Conservation (phyloP, 345 rosid species). For the Anastatica hierochuntica region DNA sequence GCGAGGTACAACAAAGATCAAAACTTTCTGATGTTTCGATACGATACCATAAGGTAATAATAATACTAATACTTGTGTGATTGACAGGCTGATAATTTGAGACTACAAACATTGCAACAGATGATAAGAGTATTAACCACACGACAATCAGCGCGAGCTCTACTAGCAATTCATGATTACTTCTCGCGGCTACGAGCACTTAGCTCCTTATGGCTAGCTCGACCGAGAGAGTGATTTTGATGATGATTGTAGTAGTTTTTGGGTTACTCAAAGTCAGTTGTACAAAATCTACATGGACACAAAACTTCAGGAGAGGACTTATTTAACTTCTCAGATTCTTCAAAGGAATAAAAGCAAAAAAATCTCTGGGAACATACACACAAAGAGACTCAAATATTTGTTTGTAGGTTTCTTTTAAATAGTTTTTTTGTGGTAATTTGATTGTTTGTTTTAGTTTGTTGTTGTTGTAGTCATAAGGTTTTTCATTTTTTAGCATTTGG, state of each 20-base stretch:
- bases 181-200: conserved; percentile 85
- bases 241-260: conserved; percentile 25
- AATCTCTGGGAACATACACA: no score
- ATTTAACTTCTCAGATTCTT: no score
- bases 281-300: conserved; percentile 21
- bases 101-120: conserved; percentile 91
- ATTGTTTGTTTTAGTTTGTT: conserved; percentile 3
- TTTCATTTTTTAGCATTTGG: neutral
- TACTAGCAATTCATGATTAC: conserved; percentile 87
- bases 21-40: neutral
- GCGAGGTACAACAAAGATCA: conserved; percentile 52
- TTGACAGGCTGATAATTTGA: conserved; percentile 85
- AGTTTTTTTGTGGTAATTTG: neutral
- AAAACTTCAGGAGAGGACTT: neutral
- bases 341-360: conserved; percentile 16
- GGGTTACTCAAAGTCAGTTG: conserved; percentile 11
- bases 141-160: conserved; percentile 86
- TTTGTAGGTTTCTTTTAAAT: conserved; percentile 12
- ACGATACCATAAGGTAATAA: no score
- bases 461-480: conserved; percentile 10
- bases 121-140: conserved; percentile 86
- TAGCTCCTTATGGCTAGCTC: conserved; percentile 96
- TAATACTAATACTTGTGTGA: no score
- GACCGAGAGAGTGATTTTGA: conserved; percentile 80
- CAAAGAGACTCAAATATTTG: neutral